Base-by-base conservation (phyloP, 768 basidiomycete genomes). In the Dacryopinax primogenitus region DNA sequence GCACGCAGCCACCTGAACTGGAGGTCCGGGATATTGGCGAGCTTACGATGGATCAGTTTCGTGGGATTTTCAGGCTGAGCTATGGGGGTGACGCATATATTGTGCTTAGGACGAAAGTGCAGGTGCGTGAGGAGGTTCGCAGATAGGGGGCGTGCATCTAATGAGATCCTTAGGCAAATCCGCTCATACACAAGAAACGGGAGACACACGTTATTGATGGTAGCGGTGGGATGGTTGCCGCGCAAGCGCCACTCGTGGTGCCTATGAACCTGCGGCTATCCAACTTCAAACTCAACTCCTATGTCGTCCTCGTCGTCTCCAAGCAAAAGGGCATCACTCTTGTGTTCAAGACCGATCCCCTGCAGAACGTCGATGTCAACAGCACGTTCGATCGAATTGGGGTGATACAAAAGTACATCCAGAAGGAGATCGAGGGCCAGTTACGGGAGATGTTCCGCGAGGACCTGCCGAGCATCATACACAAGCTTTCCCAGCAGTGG, bases 341-440 rank as follows among this genome's bases (percentile, higher is more conserved):
- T 63, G 96, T 98, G 28, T 99, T 99, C 84, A 98, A 98, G 78
- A 98, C 96, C 35, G 96, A 99, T 76, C 96, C 96, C 1, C 82
- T 99, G 37, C 93, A 99, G 76, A 90, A 92, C 69, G 93, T 99
- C 63, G 91, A 98, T 72, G 98, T 99, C 73, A 93, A 89, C 76
- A 90, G 88, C 74, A 97, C 94, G 1, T 99, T 99, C 71, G 96
- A 99, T 76, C 92, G 91, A 2, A 95, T 99, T 68, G 92, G 90
- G 51, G 94, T 97, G 68, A 96, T 99, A 62, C 90, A 97, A 73
- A 93, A 92, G 65, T 98, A 94, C 75, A 92, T 99, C 66, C 96
- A 98, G 74, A 84, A 86, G 66, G 95, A 98, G 77, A 98, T 99
- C 64, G 96, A 99, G 74, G 91, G 87, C 0, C 95, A 97, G 74